These are phyloP conservation scores for Ramichloridium luteum DNA, from an alignment of 2,329 filamentous ascomycete species.

Conservation along the genomic window DNA sequence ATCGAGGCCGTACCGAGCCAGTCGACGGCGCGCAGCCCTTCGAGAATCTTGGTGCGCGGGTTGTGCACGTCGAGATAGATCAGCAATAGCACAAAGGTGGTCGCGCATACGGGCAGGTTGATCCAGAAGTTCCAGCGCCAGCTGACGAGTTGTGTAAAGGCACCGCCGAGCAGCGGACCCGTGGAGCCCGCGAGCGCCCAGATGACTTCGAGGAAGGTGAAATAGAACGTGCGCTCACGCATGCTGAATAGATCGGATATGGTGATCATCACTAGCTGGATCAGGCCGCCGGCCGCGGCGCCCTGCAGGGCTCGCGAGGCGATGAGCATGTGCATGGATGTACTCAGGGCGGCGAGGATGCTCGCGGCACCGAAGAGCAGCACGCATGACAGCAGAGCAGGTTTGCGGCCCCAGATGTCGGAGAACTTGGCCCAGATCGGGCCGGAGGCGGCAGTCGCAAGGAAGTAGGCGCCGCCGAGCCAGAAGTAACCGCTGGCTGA, in stretches of 20 bases:
- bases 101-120: conserved; percentile 40
- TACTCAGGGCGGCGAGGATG: conserved; percentile 38
- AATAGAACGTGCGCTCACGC: conserved; percentile 28
- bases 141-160: conserved; percentile 32
- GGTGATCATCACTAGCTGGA: conserved; percentile 41
- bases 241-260: conserved; percentile 45
- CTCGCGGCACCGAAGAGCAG: conserved; percentile 38
- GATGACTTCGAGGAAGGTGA: conserved; percentile 41
- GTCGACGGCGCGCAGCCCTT: conserved; percentile 41
- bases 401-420: conserved; percentile 48
- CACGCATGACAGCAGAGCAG: conserved; percentile 38
- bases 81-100: conserved; percentile 38
- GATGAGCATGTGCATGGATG: conserved; percentile 41
- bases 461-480: conserved; percentile 63
- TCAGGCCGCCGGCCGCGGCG: conserved; percentile 40
- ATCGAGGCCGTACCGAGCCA: conserved; percentile 43
- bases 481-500: conserved; percentile 66
- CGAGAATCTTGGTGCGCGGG: conserved; percentile 36
- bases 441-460: conserved; percentile 53
- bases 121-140: conserved; percentile 48
- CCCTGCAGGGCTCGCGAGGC: conserved; percentile 43
- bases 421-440: conserved; percentile 58
- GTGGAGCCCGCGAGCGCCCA: conserved; percentile 44
- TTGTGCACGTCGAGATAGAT: conserved; percentile 45
- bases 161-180: conserved; percentile 43